Evolutionary conservation across 1,284 basidiomycete genomes (phyloP).

Genomic region (Ganoderma resinaceum): DNA sequence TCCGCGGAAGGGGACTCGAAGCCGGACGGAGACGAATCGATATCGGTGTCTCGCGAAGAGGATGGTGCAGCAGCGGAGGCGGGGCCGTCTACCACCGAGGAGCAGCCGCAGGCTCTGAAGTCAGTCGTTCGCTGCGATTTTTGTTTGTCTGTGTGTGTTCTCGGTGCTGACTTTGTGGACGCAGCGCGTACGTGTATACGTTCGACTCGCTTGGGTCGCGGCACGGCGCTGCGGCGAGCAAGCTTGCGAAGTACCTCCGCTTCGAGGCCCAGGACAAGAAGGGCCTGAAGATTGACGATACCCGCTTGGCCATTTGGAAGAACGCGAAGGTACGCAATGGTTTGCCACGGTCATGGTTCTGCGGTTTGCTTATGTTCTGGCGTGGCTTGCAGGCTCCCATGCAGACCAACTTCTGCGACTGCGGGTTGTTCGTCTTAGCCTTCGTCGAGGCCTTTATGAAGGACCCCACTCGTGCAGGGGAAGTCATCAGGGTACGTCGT

Average conservation of each 20-base stretch:
- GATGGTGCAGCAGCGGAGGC: not conserved
- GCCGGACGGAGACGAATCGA: slow-evolving; percentile 1
- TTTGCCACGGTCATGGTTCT: not conserved
- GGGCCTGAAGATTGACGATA: slow-evolving; percentile 40
- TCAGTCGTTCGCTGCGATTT: slow-evolving; percentile 8
- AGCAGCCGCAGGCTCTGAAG: slow-evolving; percentile 4
- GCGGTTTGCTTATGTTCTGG: not conserved
- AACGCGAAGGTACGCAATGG: slow-evolving; percentile 57
- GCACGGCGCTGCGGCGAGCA: slow-evolving; percentile 70
- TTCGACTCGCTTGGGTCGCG: slow-evolving; percentile 85
- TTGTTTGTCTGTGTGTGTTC: not conserved
- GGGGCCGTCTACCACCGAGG: not conserved
- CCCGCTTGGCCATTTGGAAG: slow-evolving; percentile 51
- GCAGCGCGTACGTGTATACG: slow-evolving; percentile 81
- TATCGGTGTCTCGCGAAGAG: not conserved
- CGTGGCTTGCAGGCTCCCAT: slow-evolving; percentile 64
- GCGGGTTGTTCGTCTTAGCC: slow-evolving; percentile 85
- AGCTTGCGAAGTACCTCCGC: slow-evolving; percentile 74
- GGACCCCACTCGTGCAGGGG: slow-evolving; percentile 54
- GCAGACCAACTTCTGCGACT: slow-evolving; percentile 88
- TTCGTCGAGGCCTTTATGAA: slow-evolving; percentile 77
- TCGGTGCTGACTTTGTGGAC: not conserved
- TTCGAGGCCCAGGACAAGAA: slow-evolving; percentile 86
- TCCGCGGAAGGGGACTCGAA: not conserved
- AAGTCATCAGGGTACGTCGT: slow-evolving; percentile 54